Evolutionary conservation across 805 yeast species (phyloP), one percentile per base, ranked within the genome.

Genomic region (Myxozyma lipomycoides): DNA sequence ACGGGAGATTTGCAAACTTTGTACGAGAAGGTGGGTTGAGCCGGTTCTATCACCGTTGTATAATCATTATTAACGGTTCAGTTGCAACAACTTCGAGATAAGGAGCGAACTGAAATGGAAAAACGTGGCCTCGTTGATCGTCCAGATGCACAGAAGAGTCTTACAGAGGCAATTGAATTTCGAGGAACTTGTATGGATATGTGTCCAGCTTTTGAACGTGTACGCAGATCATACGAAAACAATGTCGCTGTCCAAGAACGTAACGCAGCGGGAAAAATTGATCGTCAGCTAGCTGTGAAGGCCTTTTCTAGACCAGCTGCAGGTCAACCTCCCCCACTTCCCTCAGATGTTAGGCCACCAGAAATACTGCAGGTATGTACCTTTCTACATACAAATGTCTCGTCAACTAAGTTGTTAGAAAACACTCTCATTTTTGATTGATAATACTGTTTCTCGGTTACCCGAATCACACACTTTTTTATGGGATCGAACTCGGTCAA

Each of bases 261-360:
- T 56, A 88, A 84, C 53, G 78, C 82, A 0, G 73, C 79, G 2
- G 79, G 79, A 3, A 75, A 71, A 55, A 83, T 88, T 4, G 75
- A 86, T 0, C 66, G 78, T 25, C 62, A 63, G 0, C 71, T 73
- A 40, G 96, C 97, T 0, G 78, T 93, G 4, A 93, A 93, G 68
- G 95, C 96, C 1, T 93, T 93, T 64, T 85, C 95, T 21, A 75
- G 99, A 61, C 97, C 99, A 0, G 96, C 95, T 17, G 97, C 98
- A 0, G 98, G 98, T 4, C 96, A 93, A 61, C 95, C 96, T 1
- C 98, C 97, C 1, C 95, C 98, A 2, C 71, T 93, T 51, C 99
- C 98, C 0, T 88, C 97, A 1, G 98, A 93, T 66, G 99, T 93
- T 2, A 75, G 99, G 54, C 96, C 98, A 1, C 98, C 99, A 0